Base-by-base conservation (phyloP, 306 rosid species). In the Argentina anserina region DNA sequence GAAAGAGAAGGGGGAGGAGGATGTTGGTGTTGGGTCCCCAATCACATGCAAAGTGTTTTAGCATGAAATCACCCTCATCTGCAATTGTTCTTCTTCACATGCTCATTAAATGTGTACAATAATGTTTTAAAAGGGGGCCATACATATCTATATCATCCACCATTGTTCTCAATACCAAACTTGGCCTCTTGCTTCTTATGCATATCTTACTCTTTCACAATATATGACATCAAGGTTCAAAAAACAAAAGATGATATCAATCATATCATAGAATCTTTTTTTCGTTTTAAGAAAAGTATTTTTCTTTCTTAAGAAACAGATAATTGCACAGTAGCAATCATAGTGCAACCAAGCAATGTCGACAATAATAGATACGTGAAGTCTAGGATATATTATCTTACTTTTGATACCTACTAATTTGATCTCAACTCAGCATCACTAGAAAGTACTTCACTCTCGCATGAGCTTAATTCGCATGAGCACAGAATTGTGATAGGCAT, bases 21-120 rank as follows among this genome's bases (percentile, higher is more conserved):
- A 58, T 18, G 28, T 21, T 0, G 37, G 52, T 43, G n/a, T 9
- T 17, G 75, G 96, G 82, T 81, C 92, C 59, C 87, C 55, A 45
- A 70, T 84, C 96, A 91, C 96, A 87, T 91, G 96, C 85, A 84
- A 82, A 65, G 90, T 90, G 81, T 88, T 82, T 83, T 15, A 47
- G 56, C 28, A 53, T 80, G 66, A 73, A 82, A 71, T 59, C 68
- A 64, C 55, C 23, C 73, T 76, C 85, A 76, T 75, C 85, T 73
- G 64, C 80, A 78, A 41, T 75, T 73, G 77, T 80, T 85, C 85
- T 56, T 50, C n/a, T 40, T 91, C 97, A 89, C 97, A 90, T 91
- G 87, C 81, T 81, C 70, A 85, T 85, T 91, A 41, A 91, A 85
- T 88, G 87, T 69, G 71, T 52, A 17, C 56, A 88, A 85, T 81